Evolutionary conservation across 2,329 filamentous ascomycete species (phyloP).

Genomic region (Venturia pyrina): DNA sequence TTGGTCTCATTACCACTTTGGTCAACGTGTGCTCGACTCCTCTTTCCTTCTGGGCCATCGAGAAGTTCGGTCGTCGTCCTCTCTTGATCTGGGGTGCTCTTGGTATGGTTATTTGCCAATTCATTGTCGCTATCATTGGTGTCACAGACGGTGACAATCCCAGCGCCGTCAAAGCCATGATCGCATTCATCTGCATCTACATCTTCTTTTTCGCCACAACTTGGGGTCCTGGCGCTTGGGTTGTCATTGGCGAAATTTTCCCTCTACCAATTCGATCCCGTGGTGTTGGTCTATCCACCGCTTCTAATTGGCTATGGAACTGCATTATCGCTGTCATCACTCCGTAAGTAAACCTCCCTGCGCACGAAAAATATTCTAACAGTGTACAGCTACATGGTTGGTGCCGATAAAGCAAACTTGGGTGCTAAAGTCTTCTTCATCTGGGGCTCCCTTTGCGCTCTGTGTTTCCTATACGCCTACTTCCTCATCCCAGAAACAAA

Average conservation of each 20-base stretch:
- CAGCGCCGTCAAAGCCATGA: conserved; percentile 54
- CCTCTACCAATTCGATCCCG: conserved; percentile 79
- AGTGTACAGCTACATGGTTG: conserved; percentile 48
- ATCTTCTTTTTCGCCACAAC: conserved; percentile 89
- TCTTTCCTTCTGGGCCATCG: conserved; percentile 77
- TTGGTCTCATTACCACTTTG: conserved; percentile 74
- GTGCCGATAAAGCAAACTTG: conserved; percentile 44
- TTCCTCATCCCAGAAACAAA: conserved; percentile 31
- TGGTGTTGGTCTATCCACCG: conserved; percentile 77
- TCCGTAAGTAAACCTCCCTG: conserved; percentile 27
- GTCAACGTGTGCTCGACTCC: conserved; percentile 83
- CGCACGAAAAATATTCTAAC: not conserved
- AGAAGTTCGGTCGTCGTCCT: conserved; percentile 69
- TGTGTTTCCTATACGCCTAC: conserved; percentile 43
- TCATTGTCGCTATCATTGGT: conserved; percentile 67
- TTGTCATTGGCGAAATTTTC: conserved; percentile 81
- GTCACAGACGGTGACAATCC: conserved; percentile 27
- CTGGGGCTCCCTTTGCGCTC: conserved; percentile 29
- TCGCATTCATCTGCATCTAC: conserved; percentile 84
- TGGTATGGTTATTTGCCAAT: conserved; percentile 80
- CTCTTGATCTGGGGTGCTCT: conserved; percentile 70
- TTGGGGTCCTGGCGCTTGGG: conserved; percentile 63
- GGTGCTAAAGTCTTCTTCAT: conserved; percentile 38
- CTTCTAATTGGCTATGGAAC: conserved; percentile 90
- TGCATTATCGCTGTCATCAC: conserved; percentile 59